Evolutionary conservation across 169 alveolate species (phyloP), one percentile per base, ranked within the genome.

Genomic region (Besnoitia besnoiti): DNA sequence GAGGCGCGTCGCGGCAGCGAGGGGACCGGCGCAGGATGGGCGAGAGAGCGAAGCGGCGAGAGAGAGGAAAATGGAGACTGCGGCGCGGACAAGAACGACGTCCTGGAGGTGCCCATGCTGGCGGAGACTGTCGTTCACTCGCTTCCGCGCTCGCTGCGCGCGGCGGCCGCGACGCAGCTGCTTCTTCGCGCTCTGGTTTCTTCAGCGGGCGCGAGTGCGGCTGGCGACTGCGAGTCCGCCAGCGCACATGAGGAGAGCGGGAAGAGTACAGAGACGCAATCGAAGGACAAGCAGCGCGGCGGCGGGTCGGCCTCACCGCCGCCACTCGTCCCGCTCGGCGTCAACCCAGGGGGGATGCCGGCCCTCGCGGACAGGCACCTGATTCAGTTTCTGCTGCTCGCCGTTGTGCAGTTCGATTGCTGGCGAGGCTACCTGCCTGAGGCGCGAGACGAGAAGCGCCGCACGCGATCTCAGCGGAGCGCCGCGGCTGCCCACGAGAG

Each of bases 321-420:
- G 30, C 30, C 3, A 21, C 33, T 55, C 67, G 67, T 55, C 30
- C 5, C 12, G 27, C 67, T 55, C 67, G 67, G 67, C 30, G 67
- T 5, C 30, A 55, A 21, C 12, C 30, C 67, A 10, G 67, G 67
- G 30, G 67, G 59, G 16, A 7, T 55, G 67, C 3, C 67, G n/a
- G 67, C 82, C 42, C 39, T 67, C 24, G 93, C 93, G 4, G 93
- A 90, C 50, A 76, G 67, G n/a, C 93, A 90, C 40, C 51, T 90
- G 49, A 89, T 90, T 44, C 90, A 75, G 80, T 84, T 90, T 44
- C 85, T 90, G 46, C 35, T 90, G 90, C 84, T 44, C 79, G 39
- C 67, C 39, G 89, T 90, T 62, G 73, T 90, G 47, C 49, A 51
- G 50, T 90, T 90, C 46, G 93, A 90, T 51, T 39, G 85, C 59